Conservation (phyloP, 2,329 filamentous ascomycete species). For the Xylaria sp. region DNA sequence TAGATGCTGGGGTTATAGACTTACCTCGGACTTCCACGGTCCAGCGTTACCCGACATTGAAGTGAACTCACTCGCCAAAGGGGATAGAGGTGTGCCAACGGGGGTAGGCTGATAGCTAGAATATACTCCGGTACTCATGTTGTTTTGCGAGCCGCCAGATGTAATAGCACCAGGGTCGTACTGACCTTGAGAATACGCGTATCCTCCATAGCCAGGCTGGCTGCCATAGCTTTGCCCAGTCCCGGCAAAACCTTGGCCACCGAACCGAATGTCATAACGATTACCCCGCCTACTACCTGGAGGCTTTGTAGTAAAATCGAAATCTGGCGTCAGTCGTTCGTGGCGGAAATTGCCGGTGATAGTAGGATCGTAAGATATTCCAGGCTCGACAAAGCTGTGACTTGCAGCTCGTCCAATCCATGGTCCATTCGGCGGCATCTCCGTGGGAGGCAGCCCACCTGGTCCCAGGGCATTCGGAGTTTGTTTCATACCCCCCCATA, state of each 20-base stretch:
- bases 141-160: constrained; percentile 48
- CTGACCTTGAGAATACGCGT: constrained; percentile 49
- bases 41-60: constrained; percentile 54
- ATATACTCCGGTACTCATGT: constrained; percentile 50
- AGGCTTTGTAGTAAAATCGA: constrained; percentile 59
- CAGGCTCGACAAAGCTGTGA: constrained; percentile 55
- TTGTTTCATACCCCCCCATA: constrained; percentile 65
- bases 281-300: constrained; percentile 56
- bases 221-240: constrained; percentile 48
- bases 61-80: constrained; percentile 79
- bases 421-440: constrained; percentile 53
- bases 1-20: constrained; percentile 34
- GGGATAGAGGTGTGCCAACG: constrained; percentile 71
- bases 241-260: constrained; percentile 44
- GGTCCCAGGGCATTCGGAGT: constrained; percentile 42
- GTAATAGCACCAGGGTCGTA: constrained; percentile 52
- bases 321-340: constrained; percentile 61
- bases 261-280: constrained; percentile 57
- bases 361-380: constrained; percentile 48
- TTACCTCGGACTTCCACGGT: constrained; percentile 67
- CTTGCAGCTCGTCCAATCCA: constrained; percentile 60
- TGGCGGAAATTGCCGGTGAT: constrained; percentile 55
- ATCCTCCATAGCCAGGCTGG: constrained; percentile 50
- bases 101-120: constrained; percentile 44
- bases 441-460: constrained; percentile 47